Conservation (phyloP, 148 eudicot species). For the Cornus kousa region DNA sequence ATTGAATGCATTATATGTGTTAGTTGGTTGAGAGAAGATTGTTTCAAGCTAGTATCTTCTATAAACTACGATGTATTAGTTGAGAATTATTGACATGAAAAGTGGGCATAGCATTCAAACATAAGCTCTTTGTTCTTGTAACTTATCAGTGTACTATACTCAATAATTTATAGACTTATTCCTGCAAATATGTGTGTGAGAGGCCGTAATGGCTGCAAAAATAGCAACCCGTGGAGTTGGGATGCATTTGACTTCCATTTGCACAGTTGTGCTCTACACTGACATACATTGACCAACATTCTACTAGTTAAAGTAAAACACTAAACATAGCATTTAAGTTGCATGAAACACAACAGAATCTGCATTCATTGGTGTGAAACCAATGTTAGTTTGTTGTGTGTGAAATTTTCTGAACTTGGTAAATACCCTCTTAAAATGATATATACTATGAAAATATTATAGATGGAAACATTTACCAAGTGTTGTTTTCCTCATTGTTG, state of each 20-base stretch:
- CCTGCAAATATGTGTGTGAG: too few species aligned
- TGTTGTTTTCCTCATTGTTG: not conserved
- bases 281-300: too few species aligned
- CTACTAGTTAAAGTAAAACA: too few species aligned
- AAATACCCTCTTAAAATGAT: not conserved
- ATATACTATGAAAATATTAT: not conserved
- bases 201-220: too few species aligned
- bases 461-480: not conserved
- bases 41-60: not conserved
- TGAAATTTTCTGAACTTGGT: not conserved
- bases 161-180: not conserved
- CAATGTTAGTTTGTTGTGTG: too few species aligned
- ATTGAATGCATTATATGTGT: too few species aligned
- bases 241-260: not conserved
- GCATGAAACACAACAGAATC: too few species aligned
- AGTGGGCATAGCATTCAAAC: not conserved
- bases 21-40: not conserved
- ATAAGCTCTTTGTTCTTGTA: not conserved
- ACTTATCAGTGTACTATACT: not conserved
- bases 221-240: too few species aligned
- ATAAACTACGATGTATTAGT: not conserved
- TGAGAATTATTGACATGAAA: not conserved
- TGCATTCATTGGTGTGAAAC: too few species aligned
- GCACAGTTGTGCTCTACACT: not conserved
- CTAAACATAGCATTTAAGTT: not conserved